These are phyloP conservation scores for Pseudohalonectria lignicola DNA, from an alignment of 2,329 filamentous ascomycete species.

Conservation along the genomic window DNA sequence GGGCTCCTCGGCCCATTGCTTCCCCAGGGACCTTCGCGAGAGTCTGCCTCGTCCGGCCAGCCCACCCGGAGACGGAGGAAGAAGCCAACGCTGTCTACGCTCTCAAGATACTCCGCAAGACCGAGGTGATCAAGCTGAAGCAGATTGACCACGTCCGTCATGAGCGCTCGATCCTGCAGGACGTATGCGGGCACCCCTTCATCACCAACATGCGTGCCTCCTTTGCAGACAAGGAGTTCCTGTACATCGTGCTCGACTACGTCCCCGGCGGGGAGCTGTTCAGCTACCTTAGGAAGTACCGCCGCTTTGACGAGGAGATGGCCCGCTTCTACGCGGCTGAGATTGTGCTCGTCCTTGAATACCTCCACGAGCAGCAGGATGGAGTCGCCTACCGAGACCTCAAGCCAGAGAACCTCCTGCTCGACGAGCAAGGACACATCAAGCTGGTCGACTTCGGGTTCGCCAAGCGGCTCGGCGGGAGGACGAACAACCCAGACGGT, in stretches of 20 bases:
- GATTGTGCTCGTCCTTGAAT: constrained; percentile 73
- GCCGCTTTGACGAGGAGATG: constrained; percentile 68
- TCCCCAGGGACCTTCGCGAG: constrained; percentile 74
- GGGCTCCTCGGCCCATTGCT: no score
- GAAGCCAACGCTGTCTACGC: constrained; percentile 62
- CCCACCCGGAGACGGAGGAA: constrained; percentile 31
- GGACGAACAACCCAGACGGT: constrained; percentile 19
- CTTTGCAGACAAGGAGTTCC: constrained; percentile 67
- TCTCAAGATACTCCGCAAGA: constrained; percentile 67
- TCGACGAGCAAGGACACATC: constrained; percentile 68
- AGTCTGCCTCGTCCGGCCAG: constrained; percentile 65
- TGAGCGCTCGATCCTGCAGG: constrained; percentile 67
- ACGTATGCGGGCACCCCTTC: constrained; percentile 72
- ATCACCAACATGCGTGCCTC: constrained; percentile 70
- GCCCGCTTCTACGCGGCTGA: constrained; percentile 77
- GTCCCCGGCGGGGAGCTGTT: constrained; percentile 78
- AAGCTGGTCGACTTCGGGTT: constrained; percentile 82
- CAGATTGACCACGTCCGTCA: constrained; percentile 81
- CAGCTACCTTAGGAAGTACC: constrained; percentile 66
- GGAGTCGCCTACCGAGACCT: constrained; percentile 71
- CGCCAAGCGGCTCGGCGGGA: constrained; percentile 61
- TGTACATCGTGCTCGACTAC: constrained; percentile 79
- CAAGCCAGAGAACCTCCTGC: constrained; percentile 73
- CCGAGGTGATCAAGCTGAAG: constrained; percentile 69
- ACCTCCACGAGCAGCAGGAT: constrained; percentile 67